Evolutionary conservation across 2,329 filamentous ascomycete genomes (phyloP), one percentile per base, ranked within the genome.

Genomic region (Diplodia sapinea): DNA sequence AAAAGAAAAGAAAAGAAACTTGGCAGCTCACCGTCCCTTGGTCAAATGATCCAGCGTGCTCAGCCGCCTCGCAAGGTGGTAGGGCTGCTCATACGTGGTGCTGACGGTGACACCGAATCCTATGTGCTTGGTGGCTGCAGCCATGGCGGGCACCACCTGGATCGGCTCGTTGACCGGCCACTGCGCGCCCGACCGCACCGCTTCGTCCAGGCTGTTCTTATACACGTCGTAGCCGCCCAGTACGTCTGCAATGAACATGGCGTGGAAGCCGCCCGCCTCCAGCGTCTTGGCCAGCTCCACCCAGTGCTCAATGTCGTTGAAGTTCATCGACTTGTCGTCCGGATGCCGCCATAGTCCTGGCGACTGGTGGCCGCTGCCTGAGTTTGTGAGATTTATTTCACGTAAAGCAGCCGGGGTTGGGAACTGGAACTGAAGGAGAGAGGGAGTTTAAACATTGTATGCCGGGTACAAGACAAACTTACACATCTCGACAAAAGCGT

Each of bases 131-230:
- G 89, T 91, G 0, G 82, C 88, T 0, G 88, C 88, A 0, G 89
- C 88, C 88, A 91, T 89, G 2, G 88, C 88, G 2, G 88, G 83
- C 0, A 91, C 81, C 2, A 88, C 83, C 1, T 85, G 83, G 1
- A 91, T 73, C 0, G 89, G 89, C 74, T 91, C 89, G 69, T 89
- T 90, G n/a, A 91, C 87, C 0, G 89, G 89, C 84, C 87, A 91
- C 75, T 91, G 89, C 0, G 88, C 87, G 1, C 87, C 89, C 0
- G 87, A 86, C 0, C 82, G 75, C 59, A 90, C 84, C 0, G 88
- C 86, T 0, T 88, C 85, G 3, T 85, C 83, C 2, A 91, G 80
- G 69, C 86, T 88, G 23, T 68, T 66, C 68, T 87, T 87, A 77
- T 90, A 91, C 4, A 91, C 88, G 79, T 92, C 89, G 73, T 91